Percentiles rank a stretch among this genome's conserved stretches.
Evolutionary conservation across 2,329 filamentous ascomycete species (phyloP).

Genomic region (Ascochyta fabae): DNA sequence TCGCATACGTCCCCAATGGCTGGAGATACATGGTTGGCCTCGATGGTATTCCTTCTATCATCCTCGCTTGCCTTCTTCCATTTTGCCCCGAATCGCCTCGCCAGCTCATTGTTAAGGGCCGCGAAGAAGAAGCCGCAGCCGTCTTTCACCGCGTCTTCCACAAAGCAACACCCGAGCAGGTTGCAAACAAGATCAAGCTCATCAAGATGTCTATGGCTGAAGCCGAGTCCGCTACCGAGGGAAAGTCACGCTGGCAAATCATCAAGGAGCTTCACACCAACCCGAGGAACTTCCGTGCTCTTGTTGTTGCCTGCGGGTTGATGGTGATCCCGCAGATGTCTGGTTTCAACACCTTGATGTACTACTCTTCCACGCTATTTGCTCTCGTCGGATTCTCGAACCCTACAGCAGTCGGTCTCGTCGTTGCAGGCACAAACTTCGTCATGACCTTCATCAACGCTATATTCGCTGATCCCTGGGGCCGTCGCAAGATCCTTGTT

Average conservation of each 20-base stretch:
- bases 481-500: slow-evolving; percentile 55
- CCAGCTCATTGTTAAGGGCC: slow-evolving; percentile 57
- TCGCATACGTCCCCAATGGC: slow-evolving; percentile 46
- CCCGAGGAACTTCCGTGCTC: slow-evolving; percentile 54
- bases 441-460: slow-evolving; percentile 59
- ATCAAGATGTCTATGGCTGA: slow-evolving; percentile 52
- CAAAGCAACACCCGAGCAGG: slow-evolving; percentile 51
- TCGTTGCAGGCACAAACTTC: slow-evolving; percentile 57
- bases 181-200: slow-evolving; percentile 54
- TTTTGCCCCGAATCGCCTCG: slow-evolving; percentile 54
- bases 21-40: slow-evolving; percentile 55
- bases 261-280: slow-evolving; percentile 56
- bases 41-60: slow-evolving; percentile 51
- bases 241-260: slow-evolving; percentile 52
- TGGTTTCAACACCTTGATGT: slow-evolving; percentile 57
- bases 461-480: slow-evolving; percentile 54
- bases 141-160: slow-evolving; percentile 48
- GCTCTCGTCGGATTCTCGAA: slow-evolving; percentile 59
- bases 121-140: slow-evolving; percentile 45
- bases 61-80: slow-evolving; percentile 53
- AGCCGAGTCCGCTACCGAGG: slow-evolving; percentile 48
- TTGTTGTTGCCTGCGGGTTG: slow-evolving; percentile 57
- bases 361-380: slow-evolving; percentile 54
- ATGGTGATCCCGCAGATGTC: slow-evolving; percentile 60
- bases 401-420: slow-evolving; percentile 55